Base-by-base conservation (phyloP, 768 basidiomycete species). In the Lactifluus pinguis region DNA sequence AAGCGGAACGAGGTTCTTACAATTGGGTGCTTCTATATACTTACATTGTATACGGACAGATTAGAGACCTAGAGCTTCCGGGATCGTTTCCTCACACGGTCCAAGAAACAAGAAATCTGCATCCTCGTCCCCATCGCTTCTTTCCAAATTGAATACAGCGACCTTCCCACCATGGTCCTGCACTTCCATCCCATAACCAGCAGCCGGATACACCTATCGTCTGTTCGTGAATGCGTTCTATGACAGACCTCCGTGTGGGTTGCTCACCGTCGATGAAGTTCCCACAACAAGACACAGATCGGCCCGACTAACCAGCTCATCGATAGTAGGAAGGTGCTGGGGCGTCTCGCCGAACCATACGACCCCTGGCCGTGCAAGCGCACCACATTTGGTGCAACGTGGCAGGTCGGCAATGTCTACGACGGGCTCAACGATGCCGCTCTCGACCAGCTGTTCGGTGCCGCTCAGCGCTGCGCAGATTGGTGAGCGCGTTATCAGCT, bases 61-160 rank as follows among this genome's bases (percentile, higher is more conserved):
- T 38, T 17, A 17, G 36, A 61, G 25, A 4, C 73, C 73, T 15
- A 80, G 70, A 14, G 75, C 79, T 54, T 71, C 66, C 1, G 79
- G 76, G 41, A 83, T 68, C 13, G 70, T 74, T 36, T 75, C 71
- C 67, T 79, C 79, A 65, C 80, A 83, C 41, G 76, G 75, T 0
- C 81, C 79, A 9, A 77, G 61, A 66, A 83, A 81, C 19, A 80
- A 67, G 65, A 77, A 84, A 64, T 82, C 77, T 0, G 79, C 78
- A 0, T 76, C 68, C 15, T 71, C 65, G 52, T 79, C 77, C 1
- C 73, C 76, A 14, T 66, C 41, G 21, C 63, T 72, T 9, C 69
- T 53, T 34, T 75, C 70, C 13, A 73, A 25, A 49, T 75, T 75
- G 68, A 74, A 73, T 6, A 75, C 70, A 0, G 76, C 75, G 7